A percentile compares a stretch with the other conserved stretches of the same genome.
These are phyloP conservation scores for Kurtzmaniella quercitrusa DNA, from an alignment of 1,139 yeast genomes.

Conservation along the genomic window DNA sequence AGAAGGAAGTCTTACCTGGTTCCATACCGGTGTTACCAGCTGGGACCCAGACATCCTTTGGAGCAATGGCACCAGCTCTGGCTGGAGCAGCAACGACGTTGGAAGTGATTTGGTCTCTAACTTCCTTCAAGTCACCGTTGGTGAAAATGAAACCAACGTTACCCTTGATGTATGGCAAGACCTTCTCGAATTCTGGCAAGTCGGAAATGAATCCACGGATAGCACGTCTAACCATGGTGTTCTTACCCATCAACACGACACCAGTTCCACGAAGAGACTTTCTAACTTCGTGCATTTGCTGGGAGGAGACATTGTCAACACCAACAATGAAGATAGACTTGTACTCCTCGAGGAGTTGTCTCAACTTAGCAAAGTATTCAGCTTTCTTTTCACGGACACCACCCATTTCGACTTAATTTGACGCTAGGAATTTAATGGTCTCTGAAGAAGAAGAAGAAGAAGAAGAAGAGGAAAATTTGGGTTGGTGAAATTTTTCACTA, in stretches of 20 bases:
- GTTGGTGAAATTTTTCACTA: background rate
- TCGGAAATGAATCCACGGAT: conserved; percentile 92
- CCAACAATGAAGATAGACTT: conserved; percentile 98
- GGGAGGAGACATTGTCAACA: conserved; percentile 99
- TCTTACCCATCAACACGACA: conserved; percentile 98
- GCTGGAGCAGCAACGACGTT: conserved; percentile 99
- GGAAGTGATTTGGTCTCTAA: conserved; percentile 81
- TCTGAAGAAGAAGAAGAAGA: conserved; percentile 8
- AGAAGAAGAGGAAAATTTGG: conserved; percentile 2
- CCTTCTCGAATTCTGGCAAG: conserved; percentile 93
- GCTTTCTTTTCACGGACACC: conserved; percentile 97
- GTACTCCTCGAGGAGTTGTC: conserved; percentile 94
- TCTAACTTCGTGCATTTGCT: conserved; percentile 99
- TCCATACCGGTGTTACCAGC: conserved; percentile 99
- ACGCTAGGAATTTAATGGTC: conserved; percentile 96
- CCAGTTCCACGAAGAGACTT: conserved; percentile 93
- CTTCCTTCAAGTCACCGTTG: conserved; percentile 85
- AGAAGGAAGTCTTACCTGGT: conserved; percentile 99
- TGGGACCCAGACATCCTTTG: conserved; percentile 94
- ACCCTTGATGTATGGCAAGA: conserved; percentile 93
- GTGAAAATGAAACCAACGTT: conserved; percentile 99
- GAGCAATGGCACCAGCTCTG: conserved; percentile 99
- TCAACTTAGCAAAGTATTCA: conserved; percentile 93
- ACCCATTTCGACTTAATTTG: conserved; percentile 95
- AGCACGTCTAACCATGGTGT: conserved; percentile 99